A percentile compares a stretch with the other conserved stretches of the same genome.
Evolutionary conservation across 1,139 yeast genomes (phyloP).

Genomic region (Arxiozyma slooffiae): DNA sequence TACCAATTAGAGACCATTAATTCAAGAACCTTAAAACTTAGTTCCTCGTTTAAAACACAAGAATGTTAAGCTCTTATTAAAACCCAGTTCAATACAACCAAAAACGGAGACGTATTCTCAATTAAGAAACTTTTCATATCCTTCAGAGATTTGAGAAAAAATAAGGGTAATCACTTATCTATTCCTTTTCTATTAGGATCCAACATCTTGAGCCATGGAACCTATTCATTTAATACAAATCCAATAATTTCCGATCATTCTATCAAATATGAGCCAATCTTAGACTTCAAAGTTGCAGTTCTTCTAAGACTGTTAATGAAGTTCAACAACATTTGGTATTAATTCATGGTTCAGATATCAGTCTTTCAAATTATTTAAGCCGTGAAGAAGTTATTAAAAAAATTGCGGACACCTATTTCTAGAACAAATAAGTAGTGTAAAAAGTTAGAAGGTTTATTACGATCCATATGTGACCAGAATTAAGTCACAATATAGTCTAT

Average conservation of each 20-base stretch:
- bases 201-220: background rate
- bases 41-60: background rate
- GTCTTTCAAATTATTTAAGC: constrained; percentile 10
- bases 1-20: background rate
- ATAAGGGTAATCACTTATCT: background rate
- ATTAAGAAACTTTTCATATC: background rate
- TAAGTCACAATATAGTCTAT: background rate
- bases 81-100: background rate
- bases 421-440: constrained; percentile 49
- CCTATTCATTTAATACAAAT: background rate
- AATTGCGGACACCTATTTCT: constrained; percentile 62
- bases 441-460: constrained; percentile 2
- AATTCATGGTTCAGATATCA: background rate
- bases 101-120: background rate
- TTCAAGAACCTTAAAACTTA: background rate
- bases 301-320: background rate
- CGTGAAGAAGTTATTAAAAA: constrained; percentile 38
- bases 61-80: background rate
- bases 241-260: background rate
- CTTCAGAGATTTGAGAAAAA: background rate
- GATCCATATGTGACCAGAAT: background rate
- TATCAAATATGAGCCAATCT: too few relatives aligned
- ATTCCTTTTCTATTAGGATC: background rate
- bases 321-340: background rate
- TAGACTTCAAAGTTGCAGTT: background rate